phyloP scores from a whole-genome alignment of 1,139 yeast species.

The Pichia sp. region DNA sequence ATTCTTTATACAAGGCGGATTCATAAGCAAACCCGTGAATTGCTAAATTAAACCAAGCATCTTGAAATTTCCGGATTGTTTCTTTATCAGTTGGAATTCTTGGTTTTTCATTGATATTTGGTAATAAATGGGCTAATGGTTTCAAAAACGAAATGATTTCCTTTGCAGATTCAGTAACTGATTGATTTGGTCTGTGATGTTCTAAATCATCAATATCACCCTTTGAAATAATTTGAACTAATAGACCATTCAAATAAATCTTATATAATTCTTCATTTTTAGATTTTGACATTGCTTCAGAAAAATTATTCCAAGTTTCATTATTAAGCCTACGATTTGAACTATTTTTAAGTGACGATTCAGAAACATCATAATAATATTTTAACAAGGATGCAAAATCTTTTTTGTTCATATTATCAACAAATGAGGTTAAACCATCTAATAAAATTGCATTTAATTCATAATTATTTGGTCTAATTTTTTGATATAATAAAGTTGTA shows the following conservation, averaged over 20 bases:
- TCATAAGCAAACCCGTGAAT: constrained; percentile 77
- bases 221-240: constrained; percentile 61
- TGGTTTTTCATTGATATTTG: constrained; percentile 44
- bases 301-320: constrained; percentile 47
- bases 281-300: constrained; percentile 35
- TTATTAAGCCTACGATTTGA: constrained; percentile 34
- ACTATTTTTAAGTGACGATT: constrained; percentile 30
- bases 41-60: constrained; percentile 91
- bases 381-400: constrained; percentile 52
- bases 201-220: constrained; percentile 80
- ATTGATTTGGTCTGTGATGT: constrained; percentile 76
- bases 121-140: constrained; percentile 73
- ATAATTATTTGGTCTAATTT: constrained; percentile 38
- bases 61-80: constrained; percentile 59
- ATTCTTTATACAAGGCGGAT: constrained; percentile 48
- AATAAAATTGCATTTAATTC: constrained; percentile 36
- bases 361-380: constrained; percentile 33
- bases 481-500: constrained; percentile 78
- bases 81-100: constrained; percentile 38
- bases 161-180: constrained; percentile 69
- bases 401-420: constrained; percentile 51
- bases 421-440: constrained; percentile 52
- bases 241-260: constrained; percentile 57
- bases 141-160: constrained; percentile 62
- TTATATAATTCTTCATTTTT: constrained; percentile 42